Conservation (phyloP, 768 basidiomycete species). For the Kockovaella imperatae region DNA sequence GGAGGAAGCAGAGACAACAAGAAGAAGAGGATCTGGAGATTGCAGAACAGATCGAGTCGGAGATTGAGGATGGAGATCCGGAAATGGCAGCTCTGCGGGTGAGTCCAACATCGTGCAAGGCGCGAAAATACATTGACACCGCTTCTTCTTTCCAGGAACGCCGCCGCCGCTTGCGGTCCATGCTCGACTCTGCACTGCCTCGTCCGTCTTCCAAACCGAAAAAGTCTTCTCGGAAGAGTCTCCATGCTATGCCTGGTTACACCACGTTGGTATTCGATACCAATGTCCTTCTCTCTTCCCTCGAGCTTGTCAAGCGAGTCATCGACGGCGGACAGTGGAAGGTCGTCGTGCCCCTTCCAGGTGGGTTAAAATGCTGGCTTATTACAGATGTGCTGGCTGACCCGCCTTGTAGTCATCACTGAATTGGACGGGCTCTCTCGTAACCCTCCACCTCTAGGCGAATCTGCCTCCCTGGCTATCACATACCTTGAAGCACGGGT, state of each 20-base stretch:
- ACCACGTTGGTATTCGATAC: conserved; percentile 88
- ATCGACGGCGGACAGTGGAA: conserved; percentile 80
- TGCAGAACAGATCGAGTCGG: conserved; percentile 14
- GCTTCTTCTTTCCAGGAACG: no score
- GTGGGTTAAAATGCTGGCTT: conserved; percentile 13
- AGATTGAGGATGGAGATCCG: conserved; percentile 1
- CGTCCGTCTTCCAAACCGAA: not conserved
- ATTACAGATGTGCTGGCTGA: not conserved
- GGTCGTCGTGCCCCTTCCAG: conserved; percentile 76
- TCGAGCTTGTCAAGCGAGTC: conserved; percentile 63
- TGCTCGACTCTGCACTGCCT: not conserved
- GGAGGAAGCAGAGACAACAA: conserved; percentile 63
- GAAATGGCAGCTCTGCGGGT: no score
- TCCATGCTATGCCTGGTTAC: conserved; percentile 68
- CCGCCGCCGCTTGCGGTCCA: no score
- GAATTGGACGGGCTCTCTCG: conserved; percentile 84
- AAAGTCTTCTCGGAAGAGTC: conserved; percentile 43
- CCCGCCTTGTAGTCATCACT: conserved; percentile 62
- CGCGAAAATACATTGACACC: no score
- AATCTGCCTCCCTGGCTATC: conserved; percentile 65
- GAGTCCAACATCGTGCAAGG: no score
- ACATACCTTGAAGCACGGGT: conserved; percentile 67
- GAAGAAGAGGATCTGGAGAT: conserved; percentile 52
- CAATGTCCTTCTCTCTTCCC: conserved; percentile 81
- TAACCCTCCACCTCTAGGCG: conserved; percentile 58